phyloP scores from a whole-genome alignment of 805 yeast genomes.

The Candida awuae region DNA sequence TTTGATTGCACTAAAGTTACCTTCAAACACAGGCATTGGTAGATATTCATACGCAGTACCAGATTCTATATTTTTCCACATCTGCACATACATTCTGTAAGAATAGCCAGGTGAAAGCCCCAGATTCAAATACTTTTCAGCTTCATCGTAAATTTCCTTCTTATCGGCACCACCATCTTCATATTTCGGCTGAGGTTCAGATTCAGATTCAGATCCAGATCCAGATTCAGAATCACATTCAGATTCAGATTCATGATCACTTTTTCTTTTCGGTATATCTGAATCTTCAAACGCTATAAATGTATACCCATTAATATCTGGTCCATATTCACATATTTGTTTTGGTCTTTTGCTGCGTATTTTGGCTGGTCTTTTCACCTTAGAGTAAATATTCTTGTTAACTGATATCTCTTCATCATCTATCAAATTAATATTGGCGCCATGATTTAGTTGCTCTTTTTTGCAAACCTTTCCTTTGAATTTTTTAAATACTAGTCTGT shows the following conservation, averaged over 20 bases:
- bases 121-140: not conserved
- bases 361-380: not conserved
- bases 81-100: constrained; percentile 19
- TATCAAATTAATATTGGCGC: no score
- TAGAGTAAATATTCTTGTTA: no score
- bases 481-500: no score
- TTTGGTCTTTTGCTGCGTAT: not conserved
- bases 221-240: not conserved
- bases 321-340: constrained; percentile 28
- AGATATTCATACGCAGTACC: constrained; percentile 5
- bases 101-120: constrained; percentile 3
- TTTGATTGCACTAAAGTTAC: constrained; percentile 12
- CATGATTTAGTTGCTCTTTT: no score
- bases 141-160: constrained; percentile 2
- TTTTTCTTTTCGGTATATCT: constrained; percentile 6
- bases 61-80: constrained; percentile 22
- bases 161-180: constrained; percentile 3
- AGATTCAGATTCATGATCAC: not conserved
- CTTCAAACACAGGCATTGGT: constrained; percentile 19
- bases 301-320: constrained; percentile 34
- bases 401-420: no score
- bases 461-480: no score
- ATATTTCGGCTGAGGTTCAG: no score
- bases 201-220: no score
- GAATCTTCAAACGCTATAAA: constrained; percentile 30